These are phyloP conservation scores for Acidiella bohemica DNA, from an alignment of 495 filamentous ascomycete species.

Conservation along the genomic window DNA sequence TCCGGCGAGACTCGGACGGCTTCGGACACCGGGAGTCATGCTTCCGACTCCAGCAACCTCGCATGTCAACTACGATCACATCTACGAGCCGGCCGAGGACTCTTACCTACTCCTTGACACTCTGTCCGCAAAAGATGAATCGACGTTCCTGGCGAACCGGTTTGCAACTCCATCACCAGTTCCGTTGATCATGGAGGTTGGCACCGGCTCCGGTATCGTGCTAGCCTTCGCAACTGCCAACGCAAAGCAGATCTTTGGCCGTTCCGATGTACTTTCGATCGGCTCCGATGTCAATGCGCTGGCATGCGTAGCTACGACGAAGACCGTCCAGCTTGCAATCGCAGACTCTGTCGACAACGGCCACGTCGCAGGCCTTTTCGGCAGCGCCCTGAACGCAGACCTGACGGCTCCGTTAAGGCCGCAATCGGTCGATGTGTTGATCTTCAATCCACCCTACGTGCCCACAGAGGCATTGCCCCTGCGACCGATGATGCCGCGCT, in stretches of 20 bases:
- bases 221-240: constrained; percentile 75
- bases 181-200: constrained; percentile 74
- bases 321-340: constrained; percentile 49
- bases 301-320: constrained; percentile 54
- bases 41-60: constrained; percentile 84
- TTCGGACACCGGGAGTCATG: too few relatives aligned
- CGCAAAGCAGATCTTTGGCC: constrained; percentile 56
- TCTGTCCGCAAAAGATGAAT: constrained; percentile 59
- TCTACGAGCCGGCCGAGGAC: constrained; percentile 93
- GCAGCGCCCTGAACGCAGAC: constrained; percentile 53
- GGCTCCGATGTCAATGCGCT: constrained; percentile 71
- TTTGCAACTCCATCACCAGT: constrained; percentile 35
- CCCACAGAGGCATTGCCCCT: constrained; percentile 60
- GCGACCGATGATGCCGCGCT: constrained; percentile 24
- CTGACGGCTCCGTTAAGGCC: constrained; percentile 44
- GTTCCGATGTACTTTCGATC: constrained; percentile 51
- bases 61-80: constrained; percentile 66
- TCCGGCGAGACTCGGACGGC: too few relatives aligned
- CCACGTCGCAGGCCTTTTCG: constrained; percentile 27
- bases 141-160: constrained; percentile 50
- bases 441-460: constrained; percentile 97
- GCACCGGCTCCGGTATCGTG: constrained; percentile 81
- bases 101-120: constrained; percentile 91
- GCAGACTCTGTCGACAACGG: constrained; percentile 1
- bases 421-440: constrained; percentile 57